Evolutionary conservation across 164 flowering plant genomes (phyloP).

Genomic region (Berberis thunbergii): DNA sequence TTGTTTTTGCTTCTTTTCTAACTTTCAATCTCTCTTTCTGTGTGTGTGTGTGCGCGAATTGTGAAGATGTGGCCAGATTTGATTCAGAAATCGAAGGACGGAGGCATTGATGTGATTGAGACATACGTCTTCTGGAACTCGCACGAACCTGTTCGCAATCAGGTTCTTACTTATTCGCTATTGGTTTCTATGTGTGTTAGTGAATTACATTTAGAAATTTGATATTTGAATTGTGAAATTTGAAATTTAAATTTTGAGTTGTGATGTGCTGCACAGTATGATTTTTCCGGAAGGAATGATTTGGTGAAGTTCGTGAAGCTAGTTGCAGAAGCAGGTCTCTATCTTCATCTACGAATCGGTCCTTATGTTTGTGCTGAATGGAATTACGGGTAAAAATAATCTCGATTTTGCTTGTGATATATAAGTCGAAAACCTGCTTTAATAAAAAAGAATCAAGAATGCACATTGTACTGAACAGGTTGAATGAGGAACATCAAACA

Average conservation of each 20-base stretch:
- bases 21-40: not conserved
- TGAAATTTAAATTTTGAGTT: not conserved
- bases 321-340: constrained; percentile 74
- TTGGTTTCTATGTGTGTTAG: not conserved
- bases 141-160: constrained; percentile 72
- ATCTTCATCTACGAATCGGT: constrained; percentile 81
- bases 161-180: constrained; percentile 25
- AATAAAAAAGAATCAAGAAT: too few species aligned
- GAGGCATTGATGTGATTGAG: constrained; percentile 89
- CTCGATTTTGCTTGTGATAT: not conserved
- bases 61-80: constrained; percentile 96
- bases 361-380: constrained; percentile 98
- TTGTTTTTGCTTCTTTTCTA: not conserved
- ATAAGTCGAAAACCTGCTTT: too few species aligned
- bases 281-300: constrained; percentile 80
- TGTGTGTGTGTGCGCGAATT: not conserved
- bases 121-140: constrained; percentile 92
- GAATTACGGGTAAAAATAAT: constrained; percentile 69
- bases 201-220: too few species aligned
- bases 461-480: too few species aligned
- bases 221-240: not conserved
- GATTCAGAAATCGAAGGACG: constrained; percentile 86
- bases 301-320: constrained; percentile 75
- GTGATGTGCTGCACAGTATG: constrained; percentile 41
- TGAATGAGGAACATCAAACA: too few species aligned